phyloP scores from a whole-genome alignment of 441 rosid genomes.

The Syzygium malaccense region DNA sequence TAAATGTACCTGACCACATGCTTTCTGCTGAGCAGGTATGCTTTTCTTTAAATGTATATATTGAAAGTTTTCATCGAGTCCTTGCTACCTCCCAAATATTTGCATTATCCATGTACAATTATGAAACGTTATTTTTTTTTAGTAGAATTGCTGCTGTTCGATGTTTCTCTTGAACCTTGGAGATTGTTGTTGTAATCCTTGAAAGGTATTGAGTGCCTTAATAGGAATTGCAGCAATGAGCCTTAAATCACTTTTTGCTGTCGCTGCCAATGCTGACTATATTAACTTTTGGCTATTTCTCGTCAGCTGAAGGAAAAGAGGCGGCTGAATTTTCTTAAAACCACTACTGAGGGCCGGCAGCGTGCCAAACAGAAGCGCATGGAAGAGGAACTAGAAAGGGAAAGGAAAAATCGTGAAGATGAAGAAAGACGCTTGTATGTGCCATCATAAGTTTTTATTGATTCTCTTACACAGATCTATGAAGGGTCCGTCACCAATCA shows the following conservation, averaged over 20 bases:
- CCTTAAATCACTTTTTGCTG: background rate
- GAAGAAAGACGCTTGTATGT: constrained; percentile 84
- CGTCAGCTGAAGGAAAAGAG: constrained; percentile 78
- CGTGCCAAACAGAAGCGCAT: constrained; percentile 83
- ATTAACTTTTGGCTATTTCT: background rate
- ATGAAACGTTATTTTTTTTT: background rate
- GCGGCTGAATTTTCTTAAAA: constrained; percentile 76
- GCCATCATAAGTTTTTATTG: constrained; percentile 2
- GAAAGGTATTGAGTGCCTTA: background rate
- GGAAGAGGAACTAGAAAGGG: constrained; percentile 77
- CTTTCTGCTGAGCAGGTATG: constrained; percentile 80
- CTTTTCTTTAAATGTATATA: background rate
- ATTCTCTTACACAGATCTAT: background rate
- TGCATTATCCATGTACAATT: background rate
- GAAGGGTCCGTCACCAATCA: background rate
- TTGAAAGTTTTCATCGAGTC: background rate
- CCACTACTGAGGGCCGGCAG: constrained; percentile 77
- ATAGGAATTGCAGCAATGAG: background rate
- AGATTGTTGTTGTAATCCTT: background rate
- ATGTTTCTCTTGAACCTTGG: background rate
- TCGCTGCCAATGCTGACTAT: background rate
- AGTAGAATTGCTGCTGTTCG: background rate
- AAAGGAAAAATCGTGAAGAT: constrained; percentile 65
- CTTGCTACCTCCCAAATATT: background rate
- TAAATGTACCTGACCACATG: constrained; percentile 62